These are phyloP conservation scores for Fusarium coffeatum DNA, from an alignment of 2,329 filamentous ascomycete species.

Conservation along the genomic window DNA sequence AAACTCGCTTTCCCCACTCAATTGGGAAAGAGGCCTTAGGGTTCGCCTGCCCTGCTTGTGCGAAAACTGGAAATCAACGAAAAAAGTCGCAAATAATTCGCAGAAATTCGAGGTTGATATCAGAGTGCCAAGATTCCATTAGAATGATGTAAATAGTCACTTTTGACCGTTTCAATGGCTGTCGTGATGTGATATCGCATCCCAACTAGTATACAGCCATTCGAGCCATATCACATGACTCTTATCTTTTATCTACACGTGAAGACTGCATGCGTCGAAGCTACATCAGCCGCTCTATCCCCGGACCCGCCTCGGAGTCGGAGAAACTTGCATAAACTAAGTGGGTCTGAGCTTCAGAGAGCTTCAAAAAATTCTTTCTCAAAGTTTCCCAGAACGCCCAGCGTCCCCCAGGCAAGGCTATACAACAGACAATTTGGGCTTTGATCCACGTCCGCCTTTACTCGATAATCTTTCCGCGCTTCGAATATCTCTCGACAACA, in stretches of 20 bases:
- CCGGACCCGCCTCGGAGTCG: conserved; percentile 38
- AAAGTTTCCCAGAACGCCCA: conserved; percentile 43
- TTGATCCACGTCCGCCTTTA: conserved; percentile 46
- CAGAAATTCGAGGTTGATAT: neutral
- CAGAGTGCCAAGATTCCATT: accelerated
- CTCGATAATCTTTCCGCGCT: conserved; percentile 35
- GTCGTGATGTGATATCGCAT: neutral
- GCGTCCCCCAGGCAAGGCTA: conserved; percentile 47
- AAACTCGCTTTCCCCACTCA: conserved; percentile 59
- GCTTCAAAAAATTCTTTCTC: conserved; percentile 56
- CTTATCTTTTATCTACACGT: conserved; percentile 36
- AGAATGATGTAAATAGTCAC: accelerated
- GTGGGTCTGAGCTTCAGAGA: conserved; percentile 47
- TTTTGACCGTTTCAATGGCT: neutral
- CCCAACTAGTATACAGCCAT: neutral
- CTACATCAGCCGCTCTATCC: conserved; percentile 18
- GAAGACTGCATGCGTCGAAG: conserved; percentile 2
- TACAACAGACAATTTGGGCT: conserved; percentile 48
- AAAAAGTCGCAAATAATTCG: conserved; percentile 23
- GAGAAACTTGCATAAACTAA: conserved; percentile 41
- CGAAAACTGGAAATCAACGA: neutral
- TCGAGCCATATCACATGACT: conserved; percentile 43
- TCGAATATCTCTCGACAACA: conserved; percentile 33
- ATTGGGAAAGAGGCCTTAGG: conserved; percentile 54
- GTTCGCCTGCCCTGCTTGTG: conserved; percentile 54